Percentiles rank a stretch among this genome's conserved stretches.
These are phyloP conservation scores for Ophiostoma perfectum DNA, from an alignment of 2,329 filamentous ascomycete species.

Conservation along the genomic window DNA sequence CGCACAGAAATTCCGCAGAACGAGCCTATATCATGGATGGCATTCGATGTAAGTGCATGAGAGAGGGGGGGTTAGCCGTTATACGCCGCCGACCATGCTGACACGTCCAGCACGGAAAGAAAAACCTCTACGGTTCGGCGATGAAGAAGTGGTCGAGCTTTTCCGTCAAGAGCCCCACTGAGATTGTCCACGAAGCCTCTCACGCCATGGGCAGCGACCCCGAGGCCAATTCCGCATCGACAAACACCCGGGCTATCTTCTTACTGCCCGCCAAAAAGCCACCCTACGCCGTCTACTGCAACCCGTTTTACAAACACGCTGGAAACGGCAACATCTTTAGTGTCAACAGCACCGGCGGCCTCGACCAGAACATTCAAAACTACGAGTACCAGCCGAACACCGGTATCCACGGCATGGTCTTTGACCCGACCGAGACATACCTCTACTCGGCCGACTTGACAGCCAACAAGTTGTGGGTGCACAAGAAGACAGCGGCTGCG, in stretches of 20 bases:
- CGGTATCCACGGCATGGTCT: constrained; percentile 78
- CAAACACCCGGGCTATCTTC: constrained; percentile 86
- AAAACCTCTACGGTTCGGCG: constrained; percentile 80
- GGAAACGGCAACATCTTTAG: constrained; percentile 75
- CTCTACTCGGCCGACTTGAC: constrained; percentile 75
- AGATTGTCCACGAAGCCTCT: constrained; percentile 69
- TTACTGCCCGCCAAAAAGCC: constrained; percentile 71
- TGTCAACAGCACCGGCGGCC: constrained; percentile 51
- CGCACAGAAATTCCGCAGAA: constrained; percentile 74
- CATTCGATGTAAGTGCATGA: constrained; percentile 64
- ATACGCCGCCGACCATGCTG: not conserved
- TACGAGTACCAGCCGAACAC: constrained; percentile 65
- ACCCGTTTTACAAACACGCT: constrained; percentile 83
- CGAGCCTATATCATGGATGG: constrained; percentile 92
- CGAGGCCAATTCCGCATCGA: constrained; percentile 60
- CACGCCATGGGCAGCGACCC: constrained; percentile 71
- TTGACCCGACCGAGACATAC: constrained; percentile 66
- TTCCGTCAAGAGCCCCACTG: constrained; percentile 65
- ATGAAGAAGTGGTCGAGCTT: constrained; percentile 94
- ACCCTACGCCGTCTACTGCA: constrained; percentile 79
- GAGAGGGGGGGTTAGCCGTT: not conserved
- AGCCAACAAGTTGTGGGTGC: constrained; percentile 78
- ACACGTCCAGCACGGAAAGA: constrained; percentile 61
- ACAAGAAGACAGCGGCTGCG: constrained; percentile 53
- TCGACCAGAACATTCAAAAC: constrained; percentile 63